These are phyloP conservation scores for Pichia pseudocactophila DNA, from an alignment of 805 yeast species.

Conservation along the genomic window DNA sequence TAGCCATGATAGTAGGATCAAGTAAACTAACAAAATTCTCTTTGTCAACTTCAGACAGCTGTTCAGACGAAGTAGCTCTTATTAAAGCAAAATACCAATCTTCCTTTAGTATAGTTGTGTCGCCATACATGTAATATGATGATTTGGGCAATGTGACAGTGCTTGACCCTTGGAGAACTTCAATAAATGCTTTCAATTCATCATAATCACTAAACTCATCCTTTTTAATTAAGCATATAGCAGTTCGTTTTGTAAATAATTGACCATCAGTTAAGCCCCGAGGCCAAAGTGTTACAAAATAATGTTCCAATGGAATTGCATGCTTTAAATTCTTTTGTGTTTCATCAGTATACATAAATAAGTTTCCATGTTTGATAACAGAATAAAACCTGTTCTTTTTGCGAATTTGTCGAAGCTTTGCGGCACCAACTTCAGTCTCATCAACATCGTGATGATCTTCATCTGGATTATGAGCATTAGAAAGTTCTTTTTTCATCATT, in stretches of 20 bases:
- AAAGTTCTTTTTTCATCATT: conserved; percentile 1
- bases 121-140: conserved; percentile 59
- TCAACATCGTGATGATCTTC: conserved; percentile 5
- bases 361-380: conserved; percentile 75
- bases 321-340: conserved; percentile 57
- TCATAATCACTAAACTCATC: conserved; percentile 11
- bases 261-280: conserved; percentile 63
- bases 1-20: conserved; percentile 60
- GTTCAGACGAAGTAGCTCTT: conserved; percentile 42
- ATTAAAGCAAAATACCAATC: conserved; percentile 86
- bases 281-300: conserved; percentile 81
- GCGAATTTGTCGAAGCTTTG: conserved; percentile 31
- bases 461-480: background rate
- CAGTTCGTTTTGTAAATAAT: conserved; percentile 69
- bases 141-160: conserved; percentile 29
- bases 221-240: conserved; percentile 61
- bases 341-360: conserved; percentile 75
- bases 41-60: conserved; percentile 16
- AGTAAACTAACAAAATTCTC: conserved; percentile 15
- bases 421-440: conserved; percentile 27
- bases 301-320: conserved; percentile 67
- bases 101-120: conserved; percentile 75
- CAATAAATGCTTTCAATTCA: conserved; percentile 37
- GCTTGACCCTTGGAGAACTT: conserved; percentile 19
- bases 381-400: conserved; percentile 59